Evolutionary conservation across 495 filamentous ascomycete species (phyloP).

Genomic region (Penicillium paxilli): DNA sequence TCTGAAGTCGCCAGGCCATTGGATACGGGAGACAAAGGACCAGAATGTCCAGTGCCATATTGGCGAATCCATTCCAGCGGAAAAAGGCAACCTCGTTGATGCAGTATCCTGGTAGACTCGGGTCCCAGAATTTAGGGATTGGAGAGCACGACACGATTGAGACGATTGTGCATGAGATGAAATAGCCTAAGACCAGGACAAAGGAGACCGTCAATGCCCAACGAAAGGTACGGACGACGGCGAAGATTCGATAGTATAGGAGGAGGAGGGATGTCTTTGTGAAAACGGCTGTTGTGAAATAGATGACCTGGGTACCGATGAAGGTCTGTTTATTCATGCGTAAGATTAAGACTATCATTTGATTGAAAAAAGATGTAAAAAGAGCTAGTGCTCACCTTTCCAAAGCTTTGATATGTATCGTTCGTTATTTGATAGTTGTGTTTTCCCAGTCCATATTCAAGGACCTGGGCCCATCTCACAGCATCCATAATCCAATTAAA

Average conservation of each 20-base stretch:
- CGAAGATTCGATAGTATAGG: slow-evolving; percentile 45
- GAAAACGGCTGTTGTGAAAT: slow-evolving; percentile 25
- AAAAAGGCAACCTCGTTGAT: slow-evolving; percentile 44
- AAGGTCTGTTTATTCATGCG: slow-evolving; percentile 22
- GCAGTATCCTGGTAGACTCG: slow-evolving; percentile 27
- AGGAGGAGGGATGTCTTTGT: slow-evolving; percentile 39
- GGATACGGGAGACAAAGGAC: slow-evolving; percentile 46
- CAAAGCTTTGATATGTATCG: slow-evolving; percentile 12
- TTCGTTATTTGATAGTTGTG: slow-evolving; percentile 11
- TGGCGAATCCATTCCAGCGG: slow-evolving; percentile 44
- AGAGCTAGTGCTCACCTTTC: slow-evolving; percentile 20
- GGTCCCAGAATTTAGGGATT: slow-evolving; percentile 25
- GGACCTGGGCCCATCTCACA: slow-evolving; percentile 22
- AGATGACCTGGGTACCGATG: slow-evolving; percentile 24
- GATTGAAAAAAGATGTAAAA: neutral
- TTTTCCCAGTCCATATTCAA: slow-evolving; percentile 13
- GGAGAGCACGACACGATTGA: slow-evolving; percentile 23
- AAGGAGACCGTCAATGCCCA: slow-evolving; percentile 33
- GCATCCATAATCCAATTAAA: slow-evolving; percentile 26
- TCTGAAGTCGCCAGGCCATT: slow-evolving; percentile 36
- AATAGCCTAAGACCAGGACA: slow-evolving; percentile 38
- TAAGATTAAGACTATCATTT: neutral
- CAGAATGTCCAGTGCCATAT: slow-evolving; percentile 45
- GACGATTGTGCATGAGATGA: slow-evolving; percentile 23
- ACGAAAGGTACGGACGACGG: slow-evolving; percentile 35